Base-by-base conservation (phyloP, 2,329 filamentous ascomycete genomes). In the Colletotrichum ledebouriae region DNA sequence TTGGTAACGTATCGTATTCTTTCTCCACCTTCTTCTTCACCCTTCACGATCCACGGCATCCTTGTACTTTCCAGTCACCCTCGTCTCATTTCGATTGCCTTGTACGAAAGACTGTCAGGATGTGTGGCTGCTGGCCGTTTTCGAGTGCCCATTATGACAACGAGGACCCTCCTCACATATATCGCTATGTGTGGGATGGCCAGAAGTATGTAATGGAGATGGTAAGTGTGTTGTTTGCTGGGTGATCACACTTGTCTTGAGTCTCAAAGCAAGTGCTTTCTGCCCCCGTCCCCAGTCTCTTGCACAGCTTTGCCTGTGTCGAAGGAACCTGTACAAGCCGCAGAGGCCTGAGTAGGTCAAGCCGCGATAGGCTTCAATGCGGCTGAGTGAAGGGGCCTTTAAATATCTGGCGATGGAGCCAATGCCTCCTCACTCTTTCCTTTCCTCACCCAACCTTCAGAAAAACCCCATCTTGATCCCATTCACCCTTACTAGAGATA, bases 81-180 rank as follows among this genome's bases (percentile, higher is more conserved):
- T 10, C 42, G 42, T 46, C 42, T 20, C 9, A 9, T 46, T 6
- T 10, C 42, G 13, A 11, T n/a, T 46, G 13, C 34, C 17, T 2
- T 3, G 13, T 41, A 25, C 52, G 20, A 20, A 49, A 63, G 6
- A 5, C 29, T 25, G 37, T 15, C 73, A 76, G 56, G 6, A 87
- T 88, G 85, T 88, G 86, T 72, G 78, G 86, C 5, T 86, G 84
- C 73, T 87, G 86, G 76, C 81, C 84, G 0, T 83, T 82, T 53
- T 75, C 78, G 75, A 83, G 85, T 75, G 68, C 85, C 75, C 79
- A 83, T 75, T 74, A 82, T 69, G 83, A 86, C 68, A 81, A 83
- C 37, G 80, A 83, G 67, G 79, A 81, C 65, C 75, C 78, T 5
- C 65, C 65, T 15, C 59, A 61, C 13, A 44, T 59, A 39, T 78